Base-by-base conservation (phyloP, 2,329 filamentous ascomycete genomes). In the Aspergillus nomiae region DNA sequence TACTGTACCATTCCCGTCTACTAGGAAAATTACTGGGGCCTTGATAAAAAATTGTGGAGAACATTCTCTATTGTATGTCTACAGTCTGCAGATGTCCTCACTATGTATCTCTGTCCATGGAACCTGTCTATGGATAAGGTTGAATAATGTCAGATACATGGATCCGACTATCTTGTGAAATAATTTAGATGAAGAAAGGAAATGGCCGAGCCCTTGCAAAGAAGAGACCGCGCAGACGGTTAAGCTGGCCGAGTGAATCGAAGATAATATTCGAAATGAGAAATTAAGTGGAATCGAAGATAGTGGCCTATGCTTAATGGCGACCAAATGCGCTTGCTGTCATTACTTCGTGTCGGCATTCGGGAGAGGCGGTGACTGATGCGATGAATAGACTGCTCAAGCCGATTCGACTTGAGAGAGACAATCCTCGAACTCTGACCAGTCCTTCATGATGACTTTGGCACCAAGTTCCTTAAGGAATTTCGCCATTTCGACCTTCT, bases 401-500 rank as follows among this genome's bases (percentile, higher is more conserved):
- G 34, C 34, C 10, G 34, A 36, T 41, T 83, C 82, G 60, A 84
- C 75, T 63, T 81, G 70, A 61, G 75, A 72, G 54, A 84, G 65
- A 66, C 77, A 79, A 41, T 78, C 68, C 43, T 77, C 67, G 66
- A 83, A 83, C 62, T 83, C 78, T 21, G 72, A 70, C 82, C 82
- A 84, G 58, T 83, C 68, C 51, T 73, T 77, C 81, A 84, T 92
- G 73, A 92, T 81, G 62, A 87, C 78, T 63, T 84, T 82, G 60
- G 87, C 89, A 16, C 89, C 90, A 1, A 87, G 84, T 12, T 89
- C 86, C 12, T 71, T 81, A 71, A 92, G 77, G 34, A 84, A 76
- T 72, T 86, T 82, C 65, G 84, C 84, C 87, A 92, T 92, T 78
- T 89, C 85, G 55, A 85, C 81, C 79, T 85, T 81, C 78, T 90